A percentile compares a stretch with the other conserved stretches of the same genome.
phyloP scores from a whole-genome alignment of 1,284 basidiomycete species.

The Ganoderma boninense region DNA sequence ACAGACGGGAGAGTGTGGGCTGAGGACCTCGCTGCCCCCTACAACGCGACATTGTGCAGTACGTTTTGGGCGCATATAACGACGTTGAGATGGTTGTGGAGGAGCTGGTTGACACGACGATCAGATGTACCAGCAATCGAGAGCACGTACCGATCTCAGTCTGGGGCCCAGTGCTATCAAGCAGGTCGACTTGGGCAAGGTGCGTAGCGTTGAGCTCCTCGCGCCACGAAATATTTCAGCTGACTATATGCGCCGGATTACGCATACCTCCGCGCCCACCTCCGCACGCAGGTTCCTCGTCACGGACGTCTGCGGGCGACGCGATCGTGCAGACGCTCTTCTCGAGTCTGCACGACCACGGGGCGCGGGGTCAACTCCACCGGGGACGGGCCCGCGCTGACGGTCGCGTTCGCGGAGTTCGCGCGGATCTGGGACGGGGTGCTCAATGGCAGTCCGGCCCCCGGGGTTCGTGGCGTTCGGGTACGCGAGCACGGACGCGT shows the following conservation, averaged over 20 bases:
- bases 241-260: neutral
- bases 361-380: conserved; percentile 26
- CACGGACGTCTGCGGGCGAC: conserved; percentile 44
- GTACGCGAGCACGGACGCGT: conserved; percentile 41
- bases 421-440: conserved; percentile 43
- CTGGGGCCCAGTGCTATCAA: conserved; percentile 41
- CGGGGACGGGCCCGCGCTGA: conserved; percentile 18
- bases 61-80: conserved; percentile 22
- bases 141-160: conserved; percentile 45
- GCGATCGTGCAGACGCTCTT: conserved; percentile 42
- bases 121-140: conserved; percentile 36
- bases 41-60: conserved; percentile 51
- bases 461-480: conserved; percentile 45
- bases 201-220: conserved; percentile 20
- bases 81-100: neutral
- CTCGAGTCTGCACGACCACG: conserved; percentile 36
- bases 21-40: conserved; percentile 44
- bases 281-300: conserved; percentile 43
- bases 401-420: conserved; percentile 42
- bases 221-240: neutral
- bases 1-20: conserved; percentile 48
- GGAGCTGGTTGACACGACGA: neutral
- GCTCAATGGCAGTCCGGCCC: conserved; percentile 29
- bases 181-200: conserved; percentile 47
- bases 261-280: conserved; percentile 35